Evolutionary conservation across 345 rosid genomes (phyloP).

Genomic region (Citrus mangshanensis): DNA sequence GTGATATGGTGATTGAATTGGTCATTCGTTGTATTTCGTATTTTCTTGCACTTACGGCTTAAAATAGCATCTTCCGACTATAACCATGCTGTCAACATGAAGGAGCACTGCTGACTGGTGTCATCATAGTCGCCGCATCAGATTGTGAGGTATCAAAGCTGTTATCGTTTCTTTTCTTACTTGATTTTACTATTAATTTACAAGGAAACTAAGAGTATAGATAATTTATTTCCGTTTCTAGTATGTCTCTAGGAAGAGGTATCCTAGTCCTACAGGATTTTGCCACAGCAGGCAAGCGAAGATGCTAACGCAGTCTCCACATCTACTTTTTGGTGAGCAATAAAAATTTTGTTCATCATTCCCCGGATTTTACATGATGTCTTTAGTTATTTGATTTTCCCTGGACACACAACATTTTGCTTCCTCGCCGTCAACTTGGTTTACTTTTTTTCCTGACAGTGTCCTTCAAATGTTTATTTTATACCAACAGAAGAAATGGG

Average conservation of each 20-base stretch:
- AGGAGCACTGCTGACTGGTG: background rate
- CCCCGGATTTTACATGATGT: too few relatives aligned
- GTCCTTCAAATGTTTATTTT: background rate
- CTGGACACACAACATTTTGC: background rate
- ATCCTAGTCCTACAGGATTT: background rate
- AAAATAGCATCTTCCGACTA: background rate
- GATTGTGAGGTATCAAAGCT: background rate
- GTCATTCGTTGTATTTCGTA: background rate
- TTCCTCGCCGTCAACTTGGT: background rate
- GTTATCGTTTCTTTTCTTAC: background rate
- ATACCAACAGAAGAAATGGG: background rate
- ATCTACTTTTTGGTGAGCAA: background rate
- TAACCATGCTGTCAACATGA: background rate
- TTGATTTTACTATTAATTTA: background rate
- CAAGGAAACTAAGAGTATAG: background rate
- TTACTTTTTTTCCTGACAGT: background rate
- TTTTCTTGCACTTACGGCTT: background rate
- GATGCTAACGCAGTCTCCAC: background rate
- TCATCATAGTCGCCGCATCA: background rate
- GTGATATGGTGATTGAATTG: background rate
- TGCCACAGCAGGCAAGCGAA: background rate
- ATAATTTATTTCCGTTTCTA: background rate
- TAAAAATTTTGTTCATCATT: too few relatives aligned
- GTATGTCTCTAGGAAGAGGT: background rate
- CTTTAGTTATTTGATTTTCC: background rate